Conservation (phyloP, 331 rosid genomes). For the Malus hybrid region DNA sequence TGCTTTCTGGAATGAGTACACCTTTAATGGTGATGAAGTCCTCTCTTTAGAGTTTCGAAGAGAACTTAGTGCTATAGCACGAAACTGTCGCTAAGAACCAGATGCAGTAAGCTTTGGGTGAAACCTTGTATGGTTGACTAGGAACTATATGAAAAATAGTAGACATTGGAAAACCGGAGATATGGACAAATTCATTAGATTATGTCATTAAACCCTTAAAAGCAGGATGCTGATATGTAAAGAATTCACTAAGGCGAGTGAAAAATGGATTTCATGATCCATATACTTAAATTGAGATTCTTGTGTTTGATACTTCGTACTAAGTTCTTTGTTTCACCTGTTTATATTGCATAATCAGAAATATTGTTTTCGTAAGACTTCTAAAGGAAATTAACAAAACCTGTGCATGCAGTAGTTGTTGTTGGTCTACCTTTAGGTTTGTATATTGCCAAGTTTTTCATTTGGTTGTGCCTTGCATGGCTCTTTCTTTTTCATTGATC, state of each 20-base stretch:
- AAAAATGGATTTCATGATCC: not conserved
- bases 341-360: not conserved
- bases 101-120: not conserved
- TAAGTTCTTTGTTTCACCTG: not conserved
- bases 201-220: not conserved
- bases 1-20: not conserved
- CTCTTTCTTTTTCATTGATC: not conserved
- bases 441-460: not conserved
- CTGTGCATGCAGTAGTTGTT: not conserved
- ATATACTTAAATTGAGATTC: not conserved
- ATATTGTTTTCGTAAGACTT: not conserved
- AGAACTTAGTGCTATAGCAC: not conserved
- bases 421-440: not conserved
- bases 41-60: not conserved
- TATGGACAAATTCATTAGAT: not conserved
- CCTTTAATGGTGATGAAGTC: not conserved
- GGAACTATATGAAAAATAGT: not conserved
- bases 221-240: not conserved
- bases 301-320: not conserved
- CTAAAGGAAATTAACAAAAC: not conserved
- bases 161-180: not conserved
- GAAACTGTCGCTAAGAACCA: not conserved
- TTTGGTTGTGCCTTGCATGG: conserved; percentile 6
- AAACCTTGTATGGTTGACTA: not conserved
- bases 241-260: not conserved